Conservation (phyloP, 257 asterid genomes). For the Petunia secreta region DNA sequence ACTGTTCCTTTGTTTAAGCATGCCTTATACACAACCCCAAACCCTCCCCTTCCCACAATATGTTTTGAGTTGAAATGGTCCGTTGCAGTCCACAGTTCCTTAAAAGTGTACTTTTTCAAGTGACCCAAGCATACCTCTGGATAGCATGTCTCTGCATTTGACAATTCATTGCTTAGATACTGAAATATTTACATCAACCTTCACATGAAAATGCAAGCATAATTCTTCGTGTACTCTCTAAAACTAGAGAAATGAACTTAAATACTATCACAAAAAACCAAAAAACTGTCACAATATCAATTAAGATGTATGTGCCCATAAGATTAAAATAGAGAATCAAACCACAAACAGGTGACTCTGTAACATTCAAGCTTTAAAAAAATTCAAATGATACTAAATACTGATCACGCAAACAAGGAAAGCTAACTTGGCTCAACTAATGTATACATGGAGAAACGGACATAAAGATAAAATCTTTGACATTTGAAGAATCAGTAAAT, state of each 20-base stretch:
- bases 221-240: background rate
- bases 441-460: background rate
- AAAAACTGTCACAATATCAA: background rate
- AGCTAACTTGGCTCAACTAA: background rate
- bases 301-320: too few species aligned
- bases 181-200: background rate
- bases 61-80: constrained; percentile 80
- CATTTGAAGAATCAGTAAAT: background rate
- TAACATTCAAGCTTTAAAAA: background rate
- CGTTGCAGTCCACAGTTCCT: constrained; percentile 88
- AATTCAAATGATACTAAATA: background rate
- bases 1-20: constrained; percentile 69
- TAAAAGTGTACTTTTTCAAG: constrained; percentile 70
- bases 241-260: background rate
- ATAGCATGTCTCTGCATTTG: constrained; percentile 75
- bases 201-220: constrained; percentile 9
- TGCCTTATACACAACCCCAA: constrained; percentile 87
- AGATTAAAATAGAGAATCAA: constrained; percentile 10
- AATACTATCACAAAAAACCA: background rate
- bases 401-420: background rate
- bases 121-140: constrained; percentile 95
- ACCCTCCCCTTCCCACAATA: constrained; percentile 92
- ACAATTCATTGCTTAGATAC: constrained; percentile 18
- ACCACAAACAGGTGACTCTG: background rate
- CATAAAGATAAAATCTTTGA: background rate